phyloP scores from a whole-genome alignment of 805 yeast genomes.

The Lipomyces sp. region DNA sequence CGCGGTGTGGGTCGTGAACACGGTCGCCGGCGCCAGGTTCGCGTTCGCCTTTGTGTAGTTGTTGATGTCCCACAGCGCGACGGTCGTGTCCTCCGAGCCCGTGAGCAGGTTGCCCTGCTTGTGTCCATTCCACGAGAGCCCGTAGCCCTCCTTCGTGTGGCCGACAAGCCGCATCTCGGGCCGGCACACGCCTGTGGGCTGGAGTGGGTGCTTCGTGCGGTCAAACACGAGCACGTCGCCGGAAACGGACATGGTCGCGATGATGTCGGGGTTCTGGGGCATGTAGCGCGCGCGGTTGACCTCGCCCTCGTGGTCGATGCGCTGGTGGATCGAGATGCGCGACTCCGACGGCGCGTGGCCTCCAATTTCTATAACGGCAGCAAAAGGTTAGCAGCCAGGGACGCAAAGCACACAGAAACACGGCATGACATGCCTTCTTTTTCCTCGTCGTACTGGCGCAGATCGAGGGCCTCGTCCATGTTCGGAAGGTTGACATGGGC shows the following conservation, averaged over 20 bases:
- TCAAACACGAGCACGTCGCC: conserved; percentile 39
- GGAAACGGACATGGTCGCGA: conserved; percentile 53
- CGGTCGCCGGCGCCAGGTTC: conserved; percentile 45
- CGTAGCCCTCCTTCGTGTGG: conserved; percentile 67
- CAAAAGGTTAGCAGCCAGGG: too few relatives aligned
- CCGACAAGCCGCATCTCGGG: conserved; percentile 54
- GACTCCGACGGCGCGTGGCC: conserved; percentile 38
- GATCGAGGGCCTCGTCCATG: conserved; percentile 27
- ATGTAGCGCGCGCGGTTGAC: conserved; percentile 60
- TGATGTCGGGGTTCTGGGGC: conserved; percentile 45
- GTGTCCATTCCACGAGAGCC: conserved; percentile 61
- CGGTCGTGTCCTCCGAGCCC: conserved; percentile 62
- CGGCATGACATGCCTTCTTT: conserved; percentile 31
- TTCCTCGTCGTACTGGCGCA: conserved; percentile 30
- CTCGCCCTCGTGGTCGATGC: conserved; percentile 65
- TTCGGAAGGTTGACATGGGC: conserved; percentile 39
- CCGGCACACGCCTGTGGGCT: conserved; percentile 41
- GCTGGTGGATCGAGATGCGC: conserved; percentile 45
- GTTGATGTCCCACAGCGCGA: conserved; percentile 66
- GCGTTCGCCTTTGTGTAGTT: conserved; percentile 29
- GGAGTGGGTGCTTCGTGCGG: conserved; percentile 72
- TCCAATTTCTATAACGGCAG: conserved; percentile 32
- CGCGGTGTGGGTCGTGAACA: conserved; percentile 51
- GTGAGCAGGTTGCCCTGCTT: conserved; percentile 49
- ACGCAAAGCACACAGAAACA: too few relatives aligned